Percentiles rank a stretch among this genome's conserved stretches.
These are phyloP conservation scores for Irpex lacteus DNA, from an alignment of 1,284 basidiomycete genomes.

Conservation along the genomic window DNA sequence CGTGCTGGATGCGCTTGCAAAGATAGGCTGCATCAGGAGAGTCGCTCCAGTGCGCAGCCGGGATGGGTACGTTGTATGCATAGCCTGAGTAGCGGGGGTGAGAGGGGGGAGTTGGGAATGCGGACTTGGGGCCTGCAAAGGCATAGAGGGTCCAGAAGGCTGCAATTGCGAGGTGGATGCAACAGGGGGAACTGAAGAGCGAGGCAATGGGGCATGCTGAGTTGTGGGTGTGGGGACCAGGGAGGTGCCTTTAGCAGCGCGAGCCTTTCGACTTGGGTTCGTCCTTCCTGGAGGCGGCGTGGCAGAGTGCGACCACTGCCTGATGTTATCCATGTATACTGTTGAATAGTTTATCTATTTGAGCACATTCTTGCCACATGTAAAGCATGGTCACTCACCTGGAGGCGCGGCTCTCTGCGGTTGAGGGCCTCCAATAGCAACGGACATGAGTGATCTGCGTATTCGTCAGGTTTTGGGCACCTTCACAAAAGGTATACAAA, in stretches of 20 bases:
- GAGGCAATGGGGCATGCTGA: constrained; percentile 11
- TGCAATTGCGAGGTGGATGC: constrained; percentile 1
- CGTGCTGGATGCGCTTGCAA: constrained; percentile 36
- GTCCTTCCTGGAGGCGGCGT: constrained; percentile 42
- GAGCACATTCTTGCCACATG: not conserved
- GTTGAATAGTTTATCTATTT: not conserved
- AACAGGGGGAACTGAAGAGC: constrained; percentile 3
- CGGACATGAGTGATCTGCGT: not conserved
- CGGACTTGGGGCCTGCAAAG: constrained; percentile 7
- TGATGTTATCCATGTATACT: constrained; percentile 65
- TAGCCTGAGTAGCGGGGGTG: constrained; percentile 66
- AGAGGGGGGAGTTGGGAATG: constrained; percentile 37
- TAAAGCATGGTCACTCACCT: not conserved
- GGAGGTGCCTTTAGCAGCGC: constrained; percentile 35
- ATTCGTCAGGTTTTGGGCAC: not conserved
- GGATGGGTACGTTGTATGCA: constrained; percentile 84
- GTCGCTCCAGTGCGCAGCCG: constrained; percentile 92
- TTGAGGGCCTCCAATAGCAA: not conserved
- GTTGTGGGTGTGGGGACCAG: constrained; percentile 30
- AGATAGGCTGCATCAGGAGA: constrained; percentile 88
- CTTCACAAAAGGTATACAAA: too few relatives aligned
- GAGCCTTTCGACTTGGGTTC: constrained; percentile 29
- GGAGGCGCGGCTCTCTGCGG: not conserved
- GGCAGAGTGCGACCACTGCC: constrained; percentile 55
- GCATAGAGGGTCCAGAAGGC: constrained; percentile 10